Base-by-base conservation (phyloP, 169 alveolate species). In the Pseudocohnilembus persalinus region DNA sequence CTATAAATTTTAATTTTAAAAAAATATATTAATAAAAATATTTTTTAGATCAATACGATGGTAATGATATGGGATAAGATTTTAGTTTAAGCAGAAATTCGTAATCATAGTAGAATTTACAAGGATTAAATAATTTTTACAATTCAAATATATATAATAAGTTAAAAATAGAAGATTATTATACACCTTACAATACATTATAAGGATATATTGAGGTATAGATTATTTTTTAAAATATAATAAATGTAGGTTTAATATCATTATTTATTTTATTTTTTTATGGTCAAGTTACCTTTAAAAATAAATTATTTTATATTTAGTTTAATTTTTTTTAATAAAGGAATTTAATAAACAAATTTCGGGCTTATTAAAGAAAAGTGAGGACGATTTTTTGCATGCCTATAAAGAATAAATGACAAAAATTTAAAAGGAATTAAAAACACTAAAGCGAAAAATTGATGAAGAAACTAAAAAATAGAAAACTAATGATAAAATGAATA, bases 361-460 rank as follows among this genome's bases (percentile, higher is more conserved):
- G n/a, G 32, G 34, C 4, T 76, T 83, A 25, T 80, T 85, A 49
- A 73, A 79, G 30, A 78, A 84, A 29, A 87, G 81, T 25, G 90
- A 86, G 65, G 93, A 89, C 64, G 91, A 85, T n/a, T 89, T 89
- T 65, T 72, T 89, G 64, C 72, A 78, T 63, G 91, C 88, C 15
- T 89, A 77, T 76, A 82, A 86, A 76, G 87, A 85, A 32, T 63
- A 82, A 64, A 86, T 86, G 91, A 78, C 77, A 26, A 82, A 81
- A 11, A 64, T 86, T 0, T 33, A 75, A 26, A 74, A 83, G 73
- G 92, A 90, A 74, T 81, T 90, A 0, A 90, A 90, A 76, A 75
- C 73, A 0, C 30, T 90, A 68, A 90, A 87, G 65, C 79, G 87
- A 64, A 82, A 83, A 82, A 90, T 87, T 34, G 88, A 88, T 29